phyloP scores from a whole-genome alignment of 495 filamentous ascomycete species.

The Talaromyces proteolyticus region DNA sequence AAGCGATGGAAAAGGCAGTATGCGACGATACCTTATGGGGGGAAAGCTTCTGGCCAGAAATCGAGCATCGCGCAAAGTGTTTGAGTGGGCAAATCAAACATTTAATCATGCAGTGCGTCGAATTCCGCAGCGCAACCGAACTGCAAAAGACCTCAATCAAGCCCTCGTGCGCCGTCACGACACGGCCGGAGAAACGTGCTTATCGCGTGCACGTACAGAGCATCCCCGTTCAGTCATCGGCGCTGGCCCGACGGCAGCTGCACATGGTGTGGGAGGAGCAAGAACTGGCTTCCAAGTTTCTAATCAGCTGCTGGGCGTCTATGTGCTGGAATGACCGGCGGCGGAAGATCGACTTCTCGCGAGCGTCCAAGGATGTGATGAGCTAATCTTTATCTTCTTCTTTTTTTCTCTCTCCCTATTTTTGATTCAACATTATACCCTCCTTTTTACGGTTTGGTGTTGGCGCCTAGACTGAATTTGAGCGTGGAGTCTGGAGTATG shows the following conservation, averaged over 20 bases:
- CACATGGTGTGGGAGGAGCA: slow-evolving; percentile 20
- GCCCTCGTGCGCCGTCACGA: slow-evolving; percentile 13
- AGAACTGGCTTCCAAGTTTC: slow-evolving; percentile 15
- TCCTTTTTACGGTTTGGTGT: too few species aligned
- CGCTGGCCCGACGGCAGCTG: slow-evolving; percentile 13
- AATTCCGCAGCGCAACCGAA: slow-evolving; percentile 29
- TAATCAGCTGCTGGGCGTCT: slow-evolving; percentile 12
- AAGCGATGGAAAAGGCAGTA: slow-evolving; percentile 46
- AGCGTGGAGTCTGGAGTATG: too few species aligned
- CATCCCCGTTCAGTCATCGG: slow-evolving; percentile 12
- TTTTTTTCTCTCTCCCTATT: too few species aligned
- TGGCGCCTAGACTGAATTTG: too few species aligned
- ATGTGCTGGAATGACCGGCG: slow-evolving; percentile 17
- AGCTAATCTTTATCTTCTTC: neutral
- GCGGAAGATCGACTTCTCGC: slow-evolving; percentile 15
- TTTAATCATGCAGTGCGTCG: slow-evolving; percentile 47
- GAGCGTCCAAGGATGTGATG: neutral
- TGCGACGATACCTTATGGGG: slow-evolving; percentile 53
- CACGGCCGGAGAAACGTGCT: slow-evolving; percentile 10
- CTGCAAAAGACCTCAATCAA: slow-evolving; percentile 15
- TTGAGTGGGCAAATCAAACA: slow-evolving; percentile 48
- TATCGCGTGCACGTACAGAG: slow-evolving; percentile 13
- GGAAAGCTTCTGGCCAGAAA: slow-evolving; percentile 47
- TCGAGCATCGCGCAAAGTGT: slow-evolving; percentile 44
- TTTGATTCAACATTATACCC: too few species aligned